These are phyloP conservation scores for Pythium dissotocum DNA, from an alignment of 352 stramenopile species.

Conservation along the genomic window DNA sequence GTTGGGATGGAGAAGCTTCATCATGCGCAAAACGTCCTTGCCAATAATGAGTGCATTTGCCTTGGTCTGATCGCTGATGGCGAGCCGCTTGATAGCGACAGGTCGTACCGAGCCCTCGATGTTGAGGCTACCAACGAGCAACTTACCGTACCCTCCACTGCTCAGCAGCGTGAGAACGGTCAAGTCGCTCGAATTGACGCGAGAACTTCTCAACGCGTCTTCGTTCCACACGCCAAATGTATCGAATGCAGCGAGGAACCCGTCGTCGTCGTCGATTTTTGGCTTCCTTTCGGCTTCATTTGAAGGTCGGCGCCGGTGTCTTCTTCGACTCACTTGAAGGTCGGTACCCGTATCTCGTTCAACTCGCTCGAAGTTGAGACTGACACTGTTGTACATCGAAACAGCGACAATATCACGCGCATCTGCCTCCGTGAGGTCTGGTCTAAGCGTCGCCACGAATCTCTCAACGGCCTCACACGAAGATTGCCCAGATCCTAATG, in stretches of 20 bases:
- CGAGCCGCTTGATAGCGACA: slow-evolving; percentile 61
- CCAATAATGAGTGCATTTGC: slow-evolving; percentile 53
- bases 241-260: neutral
- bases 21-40: slow-evolving; percentile 60
- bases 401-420: too few species aligned
- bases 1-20: slow-evolving; percentile 59
- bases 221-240: neutral
- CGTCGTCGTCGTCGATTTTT: neutral
- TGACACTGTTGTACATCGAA: too few species aligned
- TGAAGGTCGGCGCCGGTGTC: too few species aligned
- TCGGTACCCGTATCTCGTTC: too few species aligned
- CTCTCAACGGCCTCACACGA: too few species aligned
- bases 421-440: too few species aligned
- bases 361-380: too few species aligned
- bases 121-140: neutral
- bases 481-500: too few species aligned
- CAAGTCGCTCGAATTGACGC: neutral
- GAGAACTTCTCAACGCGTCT: neutral
- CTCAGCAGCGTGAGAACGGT: neutral
- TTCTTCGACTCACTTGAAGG: too few species aligned
- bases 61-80: slow-evolving; percentile 55
- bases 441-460: neutral
- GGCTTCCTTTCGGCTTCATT: too few species aligned
- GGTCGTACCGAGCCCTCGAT: neutral
- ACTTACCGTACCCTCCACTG: neutral